Percentiles rank a stretch among this genome's conserved stretches.
phyloP scores from a whole-genome alignment of 2,329 filamentous ascomycete species.

The Emmonsiellopsis sp. region DNA sequence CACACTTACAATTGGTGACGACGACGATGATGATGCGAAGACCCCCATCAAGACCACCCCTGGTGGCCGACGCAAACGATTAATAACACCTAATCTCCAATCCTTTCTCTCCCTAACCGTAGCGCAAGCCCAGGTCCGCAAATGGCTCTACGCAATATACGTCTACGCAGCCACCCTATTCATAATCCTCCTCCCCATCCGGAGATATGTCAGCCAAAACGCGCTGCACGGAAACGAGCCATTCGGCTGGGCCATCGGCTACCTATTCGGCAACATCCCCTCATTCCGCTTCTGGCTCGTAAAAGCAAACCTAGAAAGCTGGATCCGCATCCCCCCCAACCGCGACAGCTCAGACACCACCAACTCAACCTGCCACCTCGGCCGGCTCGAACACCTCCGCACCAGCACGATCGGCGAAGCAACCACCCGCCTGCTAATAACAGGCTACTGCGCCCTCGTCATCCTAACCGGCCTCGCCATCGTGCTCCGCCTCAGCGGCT shows the following conservation, averaged over 20 bases:
- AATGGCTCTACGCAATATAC: constrained; percentile 75
- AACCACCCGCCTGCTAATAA: constrained; percentile 69
- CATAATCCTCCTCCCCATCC: constrained; percentile 61
- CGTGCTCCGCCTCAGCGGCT: constrained; percentile 62
- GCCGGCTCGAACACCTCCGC: constrained; percentile 58
- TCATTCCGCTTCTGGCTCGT: constrained; percentile 64
- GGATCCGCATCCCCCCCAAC: constrained; percentile 60
- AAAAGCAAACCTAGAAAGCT: constrained; percentile 57
- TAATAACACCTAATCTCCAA: constrained; percentile 54
- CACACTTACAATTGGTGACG: constrained; percentile 37
- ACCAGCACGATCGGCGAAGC: constrained; percentile 59
- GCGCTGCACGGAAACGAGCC: constrained; percentile 69
- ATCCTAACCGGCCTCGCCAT: constrained; percentile 62
- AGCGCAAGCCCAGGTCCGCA: constrained; percentile 63
- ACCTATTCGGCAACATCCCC: constrained; percentile 71
- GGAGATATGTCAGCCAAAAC: constrained; percentile 55
- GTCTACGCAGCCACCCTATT: constrained; percentile 59
- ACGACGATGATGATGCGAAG: constrained; percentile 17
- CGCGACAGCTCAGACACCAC: constrained; percentile 18
- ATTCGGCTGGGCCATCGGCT: constrained; percentile 84
- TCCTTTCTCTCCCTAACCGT: constrained; percentile 74
- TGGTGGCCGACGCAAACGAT: constrained; percentile 56
- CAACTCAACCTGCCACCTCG: constrained; percentile 38
- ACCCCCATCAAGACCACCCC: constrained; percentile 39
- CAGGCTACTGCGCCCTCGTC: constrained; percentile 62